Percentiles rank a stretch among this genome's conserved stretches.
Evolutionary conservation across 768 basidiomycete genomes (phyloP).

Genomic region (Lepiota subincarnata): DNA sequence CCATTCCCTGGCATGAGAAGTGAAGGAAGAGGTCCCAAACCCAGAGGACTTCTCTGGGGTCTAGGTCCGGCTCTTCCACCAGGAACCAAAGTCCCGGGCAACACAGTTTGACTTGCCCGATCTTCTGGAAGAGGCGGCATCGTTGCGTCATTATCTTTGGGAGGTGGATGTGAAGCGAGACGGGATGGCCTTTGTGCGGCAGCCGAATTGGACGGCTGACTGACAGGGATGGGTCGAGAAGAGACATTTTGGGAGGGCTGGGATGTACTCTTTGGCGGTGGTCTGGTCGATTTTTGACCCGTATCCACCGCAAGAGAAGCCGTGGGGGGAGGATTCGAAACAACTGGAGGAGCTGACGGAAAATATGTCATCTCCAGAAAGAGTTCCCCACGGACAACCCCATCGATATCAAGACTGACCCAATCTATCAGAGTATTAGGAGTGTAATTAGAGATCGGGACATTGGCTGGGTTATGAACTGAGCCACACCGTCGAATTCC

Average conservation of each 20-base stretch:
- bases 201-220: slow-evolving; percentile 5
- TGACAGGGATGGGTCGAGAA: slow-evolving; percentile 17
- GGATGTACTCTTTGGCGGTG: slow-evolving; percentile 48
- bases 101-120: not conserved
- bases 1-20: slow-evolving; percentile 1
- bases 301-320: slow-evolving; percentile 15
- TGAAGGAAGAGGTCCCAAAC: not conserved
- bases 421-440: slow-evolving; percentile 23
- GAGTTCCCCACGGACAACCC: slow-evolving; percentile 73
- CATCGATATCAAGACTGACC: slow-evolving; percentile 33
- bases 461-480: not conserved
- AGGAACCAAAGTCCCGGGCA: slow-evolving; percentile 8
- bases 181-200: not conserved
- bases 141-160: slow-evolving; percentile 23
- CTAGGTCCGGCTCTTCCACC: slow-evolving; percentile 30
- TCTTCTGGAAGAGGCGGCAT: slow-evolving; percentile 40
- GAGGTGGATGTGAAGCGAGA: slow-evolving; percentile 10
- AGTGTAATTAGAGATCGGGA: not conserved
- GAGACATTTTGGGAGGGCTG: slow-evolving; percentile 29
- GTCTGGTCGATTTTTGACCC: slow-evolving; percentile 31
- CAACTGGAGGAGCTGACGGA: slow-evolving; percentile 54
- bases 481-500: slow-evolving; percentile 81
- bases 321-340: slow-evolving; percentile 20
- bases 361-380: slow-evolving; percentile 95
- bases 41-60: slow-evolving; percentile 14